Evolutionary conservation across 2,329 filamentous ascomycete species (phyloP), one percentile per base, ranked within the genome.

Genomic region (Fusarium hostae): DNA sequence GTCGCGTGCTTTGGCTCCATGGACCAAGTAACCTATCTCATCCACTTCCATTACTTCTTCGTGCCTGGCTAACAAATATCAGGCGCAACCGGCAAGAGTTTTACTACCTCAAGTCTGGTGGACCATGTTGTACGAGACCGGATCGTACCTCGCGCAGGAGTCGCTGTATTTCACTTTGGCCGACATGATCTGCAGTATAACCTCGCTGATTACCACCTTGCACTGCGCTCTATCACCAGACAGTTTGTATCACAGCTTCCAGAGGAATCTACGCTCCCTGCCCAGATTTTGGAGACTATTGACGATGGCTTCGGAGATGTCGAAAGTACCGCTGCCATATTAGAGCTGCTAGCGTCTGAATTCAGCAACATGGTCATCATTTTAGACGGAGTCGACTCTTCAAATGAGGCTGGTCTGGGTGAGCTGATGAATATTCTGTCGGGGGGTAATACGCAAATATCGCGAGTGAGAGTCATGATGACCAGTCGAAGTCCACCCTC

Each of bases 31-130:
- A n/a, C n/a, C n/a, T n/a, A 12, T 34, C 1, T 37, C 34, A 9
- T 12, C 8, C 1, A 9, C 26, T 2, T 5, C 2, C 1, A 16
- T 30, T 5, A 0, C 24, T 16, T 3, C 9, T 9, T 3, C 3
- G 0, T 5, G 0, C 8, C 2, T 5, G 3, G 3, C 64, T 68
- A 15, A 68, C 7, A 10, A 1, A 0, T 1, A 15, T 3, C 6
- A 68, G 66, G 43, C 16, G 52, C 59, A 2, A 60, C 34, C 3
- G 66, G 66, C 6, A 70, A 69, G 10, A 70, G 48, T 4, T 60
- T 69, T 4, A 16, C 60, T 11, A 69, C 52, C 16, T 60, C 66
- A 1, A 32, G 18, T 13, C 16, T 70, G 0, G 24, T 51, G 8
- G 34, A 37, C 9, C 12, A 30, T 0, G 11, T 69, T 3, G 7